Evolutionary conservation across 2,329 filamentous ascomycete species (phyloP), one percentile per base, ranked within the genome.

Genomic region (Laburnicola sp.): DNA sequence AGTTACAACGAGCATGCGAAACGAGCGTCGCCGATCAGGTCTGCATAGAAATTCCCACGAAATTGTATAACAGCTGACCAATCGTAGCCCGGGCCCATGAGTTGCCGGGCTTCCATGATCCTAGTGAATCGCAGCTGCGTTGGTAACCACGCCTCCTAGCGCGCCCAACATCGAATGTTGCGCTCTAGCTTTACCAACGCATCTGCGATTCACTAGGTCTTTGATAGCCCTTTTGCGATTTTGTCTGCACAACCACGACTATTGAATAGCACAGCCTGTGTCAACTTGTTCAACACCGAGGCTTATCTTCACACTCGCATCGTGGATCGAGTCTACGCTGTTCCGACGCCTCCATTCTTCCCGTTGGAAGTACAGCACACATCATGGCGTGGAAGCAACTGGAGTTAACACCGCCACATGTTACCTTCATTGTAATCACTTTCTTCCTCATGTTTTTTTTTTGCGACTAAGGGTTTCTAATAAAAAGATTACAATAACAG

Each of bases 381-480:
- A 57, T 21, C 52, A 73, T 73, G 70, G 62, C 51, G 7, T 79
- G 75, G 76, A 68, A 70, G 16, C 75, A 78, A 58, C 70, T 78
- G 26, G 76, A 78, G 64, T 68, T 75, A 8, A 78, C 76, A 2
- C 73, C 73, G 6, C 63, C 77, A 21, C 77, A 80, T 52, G 50
- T 78, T 22, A 74, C 74, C 8, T 80, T 78, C 50, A 57, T 79
- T 21, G 59, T 75, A 7, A 64, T 79, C 3, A 74, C 76, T 0
- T n/a, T n/a, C n/a, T n/a, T n/a, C n/a, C n/a, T n/a, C n/a, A n/a
- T n/a, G n/a, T n/a, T n/a, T n/a, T n/a, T n/a, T n/a, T n/a, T n/a
- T n/a, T n/a, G n/a, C n/a, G n/a, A n/a, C n/a, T n/a, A n/a, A n/a
- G n/a, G n/a, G n/a, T n/a, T n/a, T n/a, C n/a, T n/a, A n/a, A n/a